Base-by-base conservation (phyloP, 352 stramenopile genomes). In the Globisporangium nagaii region DNA sequence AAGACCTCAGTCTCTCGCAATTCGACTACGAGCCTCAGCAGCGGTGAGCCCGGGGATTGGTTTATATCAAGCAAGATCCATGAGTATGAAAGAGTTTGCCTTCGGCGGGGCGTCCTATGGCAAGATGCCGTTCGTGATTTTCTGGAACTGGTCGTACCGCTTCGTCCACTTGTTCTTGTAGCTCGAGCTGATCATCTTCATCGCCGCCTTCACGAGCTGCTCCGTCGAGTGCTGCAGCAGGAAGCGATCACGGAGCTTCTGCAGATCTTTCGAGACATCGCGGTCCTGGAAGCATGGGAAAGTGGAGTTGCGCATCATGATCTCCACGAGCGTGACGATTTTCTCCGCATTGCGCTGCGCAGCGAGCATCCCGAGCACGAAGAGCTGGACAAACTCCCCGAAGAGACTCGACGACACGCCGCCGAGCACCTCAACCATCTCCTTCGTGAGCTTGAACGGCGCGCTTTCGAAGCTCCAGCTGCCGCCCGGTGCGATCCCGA, bases 391-490 rank as follows among this genome's bases (percentile, higher is more conserved):
- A 50, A 88, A 88, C 62, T 88, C 74, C n/a, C 73, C 80, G 53
- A 88, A 91, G 1, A 82, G 27, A 28, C 65, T 66, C 1, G 78
- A 83, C 12, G 62, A 65, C 11, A 79, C 65, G 2, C 72, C 75
- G 13, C 90, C 91, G 3, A 98, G 73, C 13, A 98, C 86, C 49
- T 96, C 75, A 52, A 96, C 91, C 66, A 98, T 98, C 58, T 98
- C 94, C 22, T 84, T 81, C 13, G 88, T 98, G 12, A 98, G 74
- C 65, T 99, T 99, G 71, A 98, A 99, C 1, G 95, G 90, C 22
- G 95, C 94, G 41, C 74, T 79, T 76, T 98, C 95, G 31, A 96
- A 81, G 58, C 80, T 96, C 65, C 97, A 96, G 34, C 93, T 86
- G 31, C 91, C 92, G 30, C 97, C 93, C 28, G 96, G 95, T 20